phyloP scores from a whole-genome alignment of 148 eudicot genomes.

The Pouteria glomerata region DNA sequence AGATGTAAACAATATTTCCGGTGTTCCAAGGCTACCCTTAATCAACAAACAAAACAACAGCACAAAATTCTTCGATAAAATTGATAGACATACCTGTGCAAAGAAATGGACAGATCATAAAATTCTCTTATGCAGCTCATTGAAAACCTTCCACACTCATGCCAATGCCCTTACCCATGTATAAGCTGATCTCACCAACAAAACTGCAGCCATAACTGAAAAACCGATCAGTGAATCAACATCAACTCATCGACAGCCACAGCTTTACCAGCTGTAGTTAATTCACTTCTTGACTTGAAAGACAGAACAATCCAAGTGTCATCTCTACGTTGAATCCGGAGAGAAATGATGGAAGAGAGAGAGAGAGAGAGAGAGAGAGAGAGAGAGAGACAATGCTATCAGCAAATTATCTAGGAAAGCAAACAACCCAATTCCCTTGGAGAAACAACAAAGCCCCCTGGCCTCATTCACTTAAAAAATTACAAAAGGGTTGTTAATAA shows the following conservation, averaged over 20 bases:
- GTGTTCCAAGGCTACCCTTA: no score
- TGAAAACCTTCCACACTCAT: not conserved
- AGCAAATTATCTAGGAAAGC: no score
- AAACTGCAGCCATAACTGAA: not conserved
- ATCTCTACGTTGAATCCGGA: not conserved
- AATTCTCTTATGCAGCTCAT: not conserved
- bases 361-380: no score
- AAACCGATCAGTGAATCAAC: not conserved
- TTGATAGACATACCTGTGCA: not conserved
- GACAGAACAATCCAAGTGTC: slow-evolving; percentile 12
- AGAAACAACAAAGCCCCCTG: slow-evolving; percentile 10
- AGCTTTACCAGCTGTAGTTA: no score
- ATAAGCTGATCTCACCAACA: not conserved
- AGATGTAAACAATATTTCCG: no score
- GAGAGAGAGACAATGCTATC: not conserved
- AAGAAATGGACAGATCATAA: not conserved
- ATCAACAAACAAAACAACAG: no score
- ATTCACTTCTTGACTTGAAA: not conserved
- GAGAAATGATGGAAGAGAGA: no score
- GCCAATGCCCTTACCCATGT: not conserved
- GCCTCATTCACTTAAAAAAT: slow-evolving; percentile 10
- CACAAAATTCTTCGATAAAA: no score
- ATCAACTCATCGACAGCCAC: not conserved
- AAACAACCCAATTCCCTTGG: not conserved
- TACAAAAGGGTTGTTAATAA: slow-evolving; percentile 12